These are phyloP conservation scores for Cryomyces antarcticus DNA, from an alignment of 495 filamentous ascomycete genomes.

Conservation along the genomic window DNA sequence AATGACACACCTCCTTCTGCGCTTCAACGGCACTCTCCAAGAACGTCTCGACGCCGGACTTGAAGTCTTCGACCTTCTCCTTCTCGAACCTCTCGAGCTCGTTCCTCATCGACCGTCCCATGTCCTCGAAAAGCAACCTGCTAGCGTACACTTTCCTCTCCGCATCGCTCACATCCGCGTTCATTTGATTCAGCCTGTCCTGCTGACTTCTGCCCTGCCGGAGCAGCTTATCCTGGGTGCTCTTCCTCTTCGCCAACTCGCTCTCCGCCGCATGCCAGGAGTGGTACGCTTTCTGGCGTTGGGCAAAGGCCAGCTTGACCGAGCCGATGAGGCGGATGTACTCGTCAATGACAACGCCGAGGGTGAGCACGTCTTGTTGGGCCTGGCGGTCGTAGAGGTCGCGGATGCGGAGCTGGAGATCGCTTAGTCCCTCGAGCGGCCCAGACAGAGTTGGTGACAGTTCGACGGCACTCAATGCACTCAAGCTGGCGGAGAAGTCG, in stretches of 20 bases:
- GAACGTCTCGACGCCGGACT: slow-evolving; percentile 92
- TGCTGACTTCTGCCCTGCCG: slow-evolving; percentile 87
- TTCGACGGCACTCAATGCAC: slow-evolving; percentile 72
- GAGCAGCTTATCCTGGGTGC: slow-evolving; percentile 75
- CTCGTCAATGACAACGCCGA: slow-evolving; percentile 94
- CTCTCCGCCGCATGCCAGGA: slow-evolving; percentile 78
- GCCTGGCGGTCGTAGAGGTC: slow-evolving; percentile 94
- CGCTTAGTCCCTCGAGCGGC: slow-evolving; percentile 74
- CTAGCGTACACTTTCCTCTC: slow-evolving; percentile 87
- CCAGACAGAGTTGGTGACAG: slow-evolving; percentile 72
- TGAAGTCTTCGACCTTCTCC: slow-evolving; percentile 98
- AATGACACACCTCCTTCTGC: slow-evolving; percentile 72
- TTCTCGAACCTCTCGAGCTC: slow-evolving; percentile 88
- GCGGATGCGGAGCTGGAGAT: slow-evolving; percentile 78
- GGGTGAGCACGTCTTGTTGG: slow-evolving; percentile 85
- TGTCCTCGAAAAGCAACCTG: slow-evolving; percentile 82
- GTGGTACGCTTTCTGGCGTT: slow-evolving; percentile 88
- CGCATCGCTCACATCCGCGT: slow-evolving; percentile 80
- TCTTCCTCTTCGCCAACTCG: slow-evolving; percentile 69
- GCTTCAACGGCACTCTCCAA: slow-evolving; percentile 91
- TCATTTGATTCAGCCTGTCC: slow-evolving; percentile 76
- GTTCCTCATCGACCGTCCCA: slow-evolving; percentile 77
- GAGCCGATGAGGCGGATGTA: slow-evolving; percentile 90
- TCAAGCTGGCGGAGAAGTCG: slow-evolving; percentile 82
- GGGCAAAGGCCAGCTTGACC: slow-evolving; percentile 76